Conservation (phyloP, 1,284 basidiomycete species). For the Xerocomus minutiporus region DNA sequence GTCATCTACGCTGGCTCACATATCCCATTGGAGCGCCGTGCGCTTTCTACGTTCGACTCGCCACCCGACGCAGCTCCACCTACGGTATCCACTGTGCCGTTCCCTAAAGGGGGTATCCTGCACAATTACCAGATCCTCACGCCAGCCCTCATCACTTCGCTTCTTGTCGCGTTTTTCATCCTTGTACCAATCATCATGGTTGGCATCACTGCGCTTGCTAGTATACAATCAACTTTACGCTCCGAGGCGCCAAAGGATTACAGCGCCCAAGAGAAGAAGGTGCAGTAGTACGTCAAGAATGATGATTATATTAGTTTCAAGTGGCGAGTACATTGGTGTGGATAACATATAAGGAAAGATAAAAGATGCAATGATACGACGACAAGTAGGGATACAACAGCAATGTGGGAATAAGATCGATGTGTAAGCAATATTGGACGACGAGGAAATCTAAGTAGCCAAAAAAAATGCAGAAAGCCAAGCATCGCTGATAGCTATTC, state of each 20-base stretch:
- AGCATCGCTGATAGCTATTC: conserved; percentile 14
- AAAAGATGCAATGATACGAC: conserved; percentile 22
- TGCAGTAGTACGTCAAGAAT: conserved; percentile 49
- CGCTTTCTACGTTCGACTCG: conserved; percentile 26
- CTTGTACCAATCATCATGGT: conserved; percentile 67
- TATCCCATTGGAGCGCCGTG: conserved; percentile 34
- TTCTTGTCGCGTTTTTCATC: conserved; percentile 67
- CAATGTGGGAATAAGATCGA: conserved; percentile 14
- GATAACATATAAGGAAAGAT: conserved; percentile 20
- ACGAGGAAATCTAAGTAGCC: conserved; percentile 12
- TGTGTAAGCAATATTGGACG: conserved; percentile 11
- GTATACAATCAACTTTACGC: conserved; percentile 70
- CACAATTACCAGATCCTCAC: conserved; percentile 76
- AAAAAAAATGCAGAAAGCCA: neutral
- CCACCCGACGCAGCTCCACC: conserved; percentile 17
- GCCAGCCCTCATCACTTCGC: conserved; percentile 67
- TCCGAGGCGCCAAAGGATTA: conserved; percentile 63
- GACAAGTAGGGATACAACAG: conserved; percentile 30
- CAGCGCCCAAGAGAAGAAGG: conserved; percentile 72
- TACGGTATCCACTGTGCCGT: conserved; percentile 28
- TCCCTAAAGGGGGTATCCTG: conserved; percentile 56
- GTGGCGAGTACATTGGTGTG: conserved; percentile 23
- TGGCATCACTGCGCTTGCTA: conserved; percentile 65
- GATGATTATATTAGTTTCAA: conserved; percentile 15
- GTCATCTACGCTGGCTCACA: conserved; percentile 60